A percentile compares a stretch with the other conserved stretches of the same genome.
Conservation (phyloP, 257 asterid genomes). For the Ballota nigra region DNA sequence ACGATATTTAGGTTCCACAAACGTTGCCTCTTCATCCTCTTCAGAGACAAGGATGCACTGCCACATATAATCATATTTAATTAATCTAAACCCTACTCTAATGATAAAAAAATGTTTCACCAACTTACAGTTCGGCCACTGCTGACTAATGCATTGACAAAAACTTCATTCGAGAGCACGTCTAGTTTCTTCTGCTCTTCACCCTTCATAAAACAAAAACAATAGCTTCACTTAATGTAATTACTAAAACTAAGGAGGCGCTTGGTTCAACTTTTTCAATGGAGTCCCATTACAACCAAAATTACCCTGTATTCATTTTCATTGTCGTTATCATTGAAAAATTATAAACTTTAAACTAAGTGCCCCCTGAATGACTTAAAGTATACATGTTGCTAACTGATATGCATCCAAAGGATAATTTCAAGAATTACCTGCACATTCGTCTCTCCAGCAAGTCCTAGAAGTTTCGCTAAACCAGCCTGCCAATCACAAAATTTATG, state of each 20-base stretch:
- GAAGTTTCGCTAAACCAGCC: slow-evolving; percentile 97
- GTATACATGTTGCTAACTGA: neutral
- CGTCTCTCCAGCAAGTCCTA: slow-evolving; percentile 98
- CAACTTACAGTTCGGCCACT: slow-evolving; percentile 89
- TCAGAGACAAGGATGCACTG: slow-evolving; percentile 98
- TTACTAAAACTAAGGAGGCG: neutral
- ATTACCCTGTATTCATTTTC: too few relatives aligned
- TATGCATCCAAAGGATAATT: neutral
- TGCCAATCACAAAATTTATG: slow-evolving; percentile 30
- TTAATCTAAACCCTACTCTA: neutral
- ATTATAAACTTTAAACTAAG: too few relatives aligned
- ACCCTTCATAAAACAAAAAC: slow-evolving; percentile 46
- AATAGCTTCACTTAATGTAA: slow-evolving; percentile 8
- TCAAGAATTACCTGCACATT: slow-evolving; percentile 76
- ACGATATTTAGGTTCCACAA: slow-evolving; percentile 71
- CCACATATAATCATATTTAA: slow-evolving; percentile 11
- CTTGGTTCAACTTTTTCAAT: too few relatives aligned
- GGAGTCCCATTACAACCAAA: too few relatives aligned
- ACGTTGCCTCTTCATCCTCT: slow-evolving; percentile 89
- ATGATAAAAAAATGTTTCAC: neutral
- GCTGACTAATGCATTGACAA: slow-evolving; percentile 87
- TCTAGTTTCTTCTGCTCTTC: slow-evolving; percentile 97
- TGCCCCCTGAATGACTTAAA: too few relatives aligned
- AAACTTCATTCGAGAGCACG: slow-evolving; percentile 92
- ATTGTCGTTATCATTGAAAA: too few relatives aligned